Conservation (phyloP, 345 rosid species). For the Citrus reticulata region DNA sequence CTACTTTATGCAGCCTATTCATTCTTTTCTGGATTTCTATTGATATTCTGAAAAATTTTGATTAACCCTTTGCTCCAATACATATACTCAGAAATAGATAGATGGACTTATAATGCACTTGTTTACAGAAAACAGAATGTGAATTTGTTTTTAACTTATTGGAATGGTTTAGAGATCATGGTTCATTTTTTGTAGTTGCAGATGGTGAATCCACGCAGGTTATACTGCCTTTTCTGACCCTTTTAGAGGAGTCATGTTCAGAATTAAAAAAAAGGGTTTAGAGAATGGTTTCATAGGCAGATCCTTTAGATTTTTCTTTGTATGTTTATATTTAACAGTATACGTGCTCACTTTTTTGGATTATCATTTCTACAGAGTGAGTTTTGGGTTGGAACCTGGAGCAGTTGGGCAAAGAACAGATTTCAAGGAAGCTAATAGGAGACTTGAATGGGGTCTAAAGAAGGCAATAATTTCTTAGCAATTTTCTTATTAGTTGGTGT, state of each 20-base stretch:
- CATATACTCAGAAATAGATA: background rate
- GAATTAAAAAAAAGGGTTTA: background rate
- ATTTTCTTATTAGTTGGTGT: background rate
- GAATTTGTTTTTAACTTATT: background rate
- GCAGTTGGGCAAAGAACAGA: conserved; percentile 86
- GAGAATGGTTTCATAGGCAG: background rate
- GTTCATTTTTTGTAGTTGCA: background rate
- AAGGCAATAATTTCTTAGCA: conserved; percentile 45
- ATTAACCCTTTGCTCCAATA: background rate
- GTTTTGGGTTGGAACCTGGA: conserved; percentile 83
- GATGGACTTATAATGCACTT: background rate
- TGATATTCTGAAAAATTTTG: background rate
- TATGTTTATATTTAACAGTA: background rate
- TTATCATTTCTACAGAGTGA: conserved; percentile 46
- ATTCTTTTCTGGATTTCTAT: background rate
- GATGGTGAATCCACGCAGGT: background rate
- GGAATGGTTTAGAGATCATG: background rate
- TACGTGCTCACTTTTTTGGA: background rate
- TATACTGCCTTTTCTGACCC: background rate
- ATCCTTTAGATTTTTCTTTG: background rate
- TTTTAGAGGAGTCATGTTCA: background rate
- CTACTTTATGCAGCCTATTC: background rate
- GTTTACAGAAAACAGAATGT: background rate
- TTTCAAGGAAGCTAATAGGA: conserved; percentile 83
- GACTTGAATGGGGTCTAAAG: conserved; percentile 89